These are phyloP conservation scores for Thymus quinquecostatus DNA, from an alignment of 257 asterid species.

Conservation along the genomic window DNA sequence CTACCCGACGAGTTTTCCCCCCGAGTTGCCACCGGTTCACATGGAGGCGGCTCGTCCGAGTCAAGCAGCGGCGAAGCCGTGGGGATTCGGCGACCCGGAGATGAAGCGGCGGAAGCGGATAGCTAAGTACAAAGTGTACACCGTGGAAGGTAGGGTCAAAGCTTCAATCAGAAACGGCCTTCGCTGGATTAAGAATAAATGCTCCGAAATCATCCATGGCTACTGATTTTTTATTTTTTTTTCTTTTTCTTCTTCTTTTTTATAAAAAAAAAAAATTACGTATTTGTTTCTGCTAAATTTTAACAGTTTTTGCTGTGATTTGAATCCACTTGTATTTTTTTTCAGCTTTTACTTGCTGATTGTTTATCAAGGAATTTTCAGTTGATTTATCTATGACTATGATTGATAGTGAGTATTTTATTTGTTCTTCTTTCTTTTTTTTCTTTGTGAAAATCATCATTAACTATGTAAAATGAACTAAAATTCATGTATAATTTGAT, in stretches of 20 bases:
- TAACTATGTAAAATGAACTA: no score
- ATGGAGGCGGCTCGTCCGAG: conserved; percentile 29
- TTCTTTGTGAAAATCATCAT: no score
- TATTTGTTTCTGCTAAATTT: not conserved
- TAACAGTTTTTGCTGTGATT: no score
- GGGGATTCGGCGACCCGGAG: conserved; percentile 71
- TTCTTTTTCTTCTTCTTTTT: no score
- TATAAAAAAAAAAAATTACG: no score
- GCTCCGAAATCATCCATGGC: conserved; percentile 77
- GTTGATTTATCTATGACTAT: no score
- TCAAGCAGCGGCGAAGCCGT: conserved; percentile 48
- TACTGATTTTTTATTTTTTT: conserved; percentile 26
- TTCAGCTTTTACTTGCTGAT: no score
- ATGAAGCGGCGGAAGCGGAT: conserved; percentile 76
- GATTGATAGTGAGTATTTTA: no score
- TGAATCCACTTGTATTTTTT: no score
- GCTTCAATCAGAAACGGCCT: conserved; percentile 67
- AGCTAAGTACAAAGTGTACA: conserved; percentile 72
- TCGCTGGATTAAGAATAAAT: conserved; percentile 75
- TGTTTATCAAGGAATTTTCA: no score
- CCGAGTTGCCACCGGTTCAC: conserved; percentile 34
- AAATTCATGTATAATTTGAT: no score
- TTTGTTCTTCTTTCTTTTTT: no score
- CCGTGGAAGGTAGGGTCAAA: conserved; percentile 76
- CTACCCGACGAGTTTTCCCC: conserved; percentile 1